Evolutionary conservation across 768 basidiomycete genomes (phyloP).

Genomic region (Roridomyces roridus): DNA sequence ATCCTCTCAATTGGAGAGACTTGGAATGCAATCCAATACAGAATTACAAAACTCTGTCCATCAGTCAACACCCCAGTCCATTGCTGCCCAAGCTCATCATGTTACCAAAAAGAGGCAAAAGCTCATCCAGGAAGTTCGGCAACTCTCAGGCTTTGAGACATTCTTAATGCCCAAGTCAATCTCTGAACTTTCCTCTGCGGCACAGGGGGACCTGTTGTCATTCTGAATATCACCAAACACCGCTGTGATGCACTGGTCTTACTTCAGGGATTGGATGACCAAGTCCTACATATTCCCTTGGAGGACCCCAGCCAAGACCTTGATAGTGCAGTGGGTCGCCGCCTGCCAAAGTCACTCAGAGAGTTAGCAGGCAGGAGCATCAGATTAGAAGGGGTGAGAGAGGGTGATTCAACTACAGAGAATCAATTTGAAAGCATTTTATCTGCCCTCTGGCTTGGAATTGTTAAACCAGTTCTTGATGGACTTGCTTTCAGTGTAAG

Average conservation of each 20-base stretch:
- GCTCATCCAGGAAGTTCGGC: background rate
- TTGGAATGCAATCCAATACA: background rate
- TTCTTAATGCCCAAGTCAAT: too few relatives aligned
- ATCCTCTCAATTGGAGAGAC: background rate
- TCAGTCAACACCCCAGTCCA: background rate
- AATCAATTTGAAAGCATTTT: background rate
- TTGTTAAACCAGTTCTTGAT: background rate
- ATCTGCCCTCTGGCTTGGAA: background rate
- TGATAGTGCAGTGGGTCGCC: too few relatives aligned
- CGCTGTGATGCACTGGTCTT: background rate
- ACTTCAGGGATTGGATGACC: background rate
- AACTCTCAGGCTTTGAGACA: slow-evolving; percentile 31
- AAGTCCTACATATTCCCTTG: background rate
- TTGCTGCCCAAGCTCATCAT: background rate
- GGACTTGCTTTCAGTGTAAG: background rate
- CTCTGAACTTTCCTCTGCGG: too few relatives aligned
- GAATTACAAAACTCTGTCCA: too few relatives aligned
- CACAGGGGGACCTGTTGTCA: slow-evolving; percentile 43
- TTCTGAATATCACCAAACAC: slow-evolving; percentile 17
- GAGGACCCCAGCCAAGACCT: background rate
- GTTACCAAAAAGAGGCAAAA: background rate
- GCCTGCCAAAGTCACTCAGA: background rate
- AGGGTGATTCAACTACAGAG: background rate
- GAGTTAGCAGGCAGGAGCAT: background rate
- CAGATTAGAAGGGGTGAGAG: background rate